Evolutionary conservation across 495 filamentous ascomycete genomes (phyloP).

Genomic region (Talaromyces nanjingensis): DNA sequence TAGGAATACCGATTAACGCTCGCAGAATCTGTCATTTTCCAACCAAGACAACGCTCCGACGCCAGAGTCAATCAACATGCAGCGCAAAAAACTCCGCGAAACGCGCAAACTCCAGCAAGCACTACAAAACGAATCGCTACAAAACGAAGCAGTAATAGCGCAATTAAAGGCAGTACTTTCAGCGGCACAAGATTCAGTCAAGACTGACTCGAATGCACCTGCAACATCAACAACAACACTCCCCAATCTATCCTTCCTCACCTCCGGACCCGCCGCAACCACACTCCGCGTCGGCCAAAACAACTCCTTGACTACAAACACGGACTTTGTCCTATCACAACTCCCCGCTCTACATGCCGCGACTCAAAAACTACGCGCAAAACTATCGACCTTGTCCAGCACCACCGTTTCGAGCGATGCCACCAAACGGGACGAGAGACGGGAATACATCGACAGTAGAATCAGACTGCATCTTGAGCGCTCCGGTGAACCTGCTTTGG

Average conservation of each 20-base stretch:
- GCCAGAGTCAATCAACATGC: slow-evolving; percentile 56
- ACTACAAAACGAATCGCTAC: slow-evolving; percentile 64
- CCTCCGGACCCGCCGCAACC: slow-evolving; percentile 34
- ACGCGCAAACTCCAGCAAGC: slow-evolving; percentile 71
- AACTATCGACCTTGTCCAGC: slow-evolving; percentile 34
- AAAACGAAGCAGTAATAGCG: slow-evolving; percentile 65
- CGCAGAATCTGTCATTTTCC: slow-evolving; percentile 29
- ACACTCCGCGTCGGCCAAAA: slow-evolving; percentile 39
- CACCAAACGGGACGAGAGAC: slow-evolving; percentile 46
- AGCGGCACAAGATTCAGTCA: slow-evolving; percentile 18
- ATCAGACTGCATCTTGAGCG: slow-evolving; percentile 42
- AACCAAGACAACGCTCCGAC: slow-evolving; percentile 39
- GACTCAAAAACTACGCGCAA: slow-evolving; percentile 53
- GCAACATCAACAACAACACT: slow-evolving; percentile 9
- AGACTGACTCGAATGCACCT: slow-evolving; percentile 14
- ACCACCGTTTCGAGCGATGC: slow-evolving; percentile 33
- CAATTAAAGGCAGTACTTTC: slow-evolving; percentile 54
- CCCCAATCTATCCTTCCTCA: slow-evolving; percentile 45
- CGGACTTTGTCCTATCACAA: slow-evolving; percentile 74
- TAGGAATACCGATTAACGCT: background rate
- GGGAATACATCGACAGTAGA: slow-evolving; percentile 71
- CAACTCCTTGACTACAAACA: slow-evolving; percentile 59
- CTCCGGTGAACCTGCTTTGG: slow-evolving; percentile 33
- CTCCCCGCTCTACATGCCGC: slow-evolving; percentile 67
- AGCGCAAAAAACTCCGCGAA: slow-evolving; percentile 73